These are phyloP conservation scores for Sporobolomyces pararoseus DNA, from an alignment of 768 basidiomycete genomes.

Conservation along the genomic window DNA sequence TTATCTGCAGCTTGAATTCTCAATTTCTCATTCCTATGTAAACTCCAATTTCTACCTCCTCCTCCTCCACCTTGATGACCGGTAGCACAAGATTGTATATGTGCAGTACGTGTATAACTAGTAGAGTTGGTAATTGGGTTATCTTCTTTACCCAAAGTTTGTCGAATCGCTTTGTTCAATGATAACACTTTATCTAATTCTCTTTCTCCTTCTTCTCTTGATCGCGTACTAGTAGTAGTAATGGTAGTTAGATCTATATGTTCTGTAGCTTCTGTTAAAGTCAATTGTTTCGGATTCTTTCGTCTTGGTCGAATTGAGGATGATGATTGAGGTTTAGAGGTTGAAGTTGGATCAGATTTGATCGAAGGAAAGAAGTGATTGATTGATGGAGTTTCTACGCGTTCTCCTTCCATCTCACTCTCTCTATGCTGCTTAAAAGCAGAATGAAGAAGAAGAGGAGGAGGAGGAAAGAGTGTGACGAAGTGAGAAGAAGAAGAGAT, in stretches of 20 bases:
- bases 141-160: slow-evolving; percentile 60
- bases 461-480: no score
- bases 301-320: neutral
- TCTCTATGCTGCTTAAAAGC: neutral
- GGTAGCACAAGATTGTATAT: slow-evolving; percentile 61
- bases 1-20: slow-evolving; percentile 53
- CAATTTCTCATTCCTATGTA: slow-evolving; percentile 53
- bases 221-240: no score
- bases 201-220: neutral
- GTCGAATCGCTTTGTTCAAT: slow-evolving; percentile 59
- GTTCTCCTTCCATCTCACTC: neutral
- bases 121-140: slow-evolving; percentile 70
- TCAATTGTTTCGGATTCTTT: neutral
- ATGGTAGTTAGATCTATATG: neutral
- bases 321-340: neutral
- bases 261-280: neutral
- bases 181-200: neutral
- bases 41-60: slow-evolving; percentile 49
- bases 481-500: no score
- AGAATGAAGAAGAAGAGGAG: no score
- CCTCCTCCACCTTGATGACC: slow-evolving; percentile 65
- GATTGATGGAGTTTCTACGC: neutral
- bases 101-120: slow-evolving; percentile 56
- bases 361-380: slow-evolving; percentile 15
- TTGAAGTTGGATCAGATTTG: slow-evolving; percentile 4